These are phyloP conservation scores for Drechslerella dactyloides DNA, from an alignment of 2,329 filamentous ascomycete genomes.

Conservation along the genomic window DNA sequence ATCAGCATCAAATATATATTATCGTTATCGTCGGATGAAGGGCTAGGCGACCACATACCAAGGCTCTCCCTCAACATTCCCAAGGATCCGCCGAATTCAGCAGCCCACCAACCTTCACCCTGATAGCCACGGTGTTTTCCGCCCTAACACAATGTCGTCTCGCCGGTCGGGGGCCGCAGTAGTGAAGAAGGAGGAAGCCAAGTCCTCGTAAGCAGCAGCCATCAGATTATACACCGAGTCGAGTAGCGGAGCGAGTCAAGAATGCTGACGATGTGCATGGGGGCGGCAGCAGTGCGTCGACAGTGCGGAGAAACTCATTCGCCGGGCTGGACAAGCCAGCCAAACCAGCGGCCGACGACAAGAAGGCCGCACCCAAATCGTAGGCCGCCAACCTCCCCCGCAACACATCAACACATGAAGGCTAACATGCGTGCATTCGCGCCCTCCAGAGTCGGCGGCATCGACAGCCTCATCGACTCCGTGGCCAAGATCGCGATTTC, in stretches of 20 bases:
- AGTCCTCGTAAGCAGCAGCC: constrained; percentile 32
- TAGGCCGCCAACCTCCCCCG: constrained; percentile 25
- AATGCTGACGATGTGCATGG: constrained; percentile 19
- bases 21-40: constrained; percentile 44
- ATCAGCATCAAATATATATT: background rate
- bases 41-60: constrained; percentile 29
- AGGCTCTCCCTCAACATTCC: constrained; percentile 25
- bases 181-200: constrained; percentile 45
- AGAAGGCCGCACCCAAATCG: constrained; percentile 47
- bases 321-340: constrained; percentile 29
- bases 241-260: constrained; percentile 2
- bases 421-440: constrained; percentile 10
- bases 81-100: constrained; percentile 25
- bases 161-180: constrained; percentile 41
- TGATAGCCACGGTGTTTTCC: constrained; percentile 4
- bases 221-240: background rate
- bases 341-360: constrained; percentile 21
- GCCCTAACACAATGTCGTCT: constrained; percentile 39
- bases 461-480: constrained; percentile 49
- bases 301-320: constrained; percentile 50
- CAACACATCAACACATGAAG: constrained; percentile 23
- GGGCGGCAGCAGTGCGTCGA: constrained; percentile 16
- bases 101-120: constrained; percentile 4
- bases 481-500: constrained; percentile 46
- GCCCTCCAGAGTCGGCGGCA: constrained; percentile 31